Conservation (phyloP, 2,329 filamentous ascomycete genomes). For the Colletotrichum gloeosporioides region DNA sequence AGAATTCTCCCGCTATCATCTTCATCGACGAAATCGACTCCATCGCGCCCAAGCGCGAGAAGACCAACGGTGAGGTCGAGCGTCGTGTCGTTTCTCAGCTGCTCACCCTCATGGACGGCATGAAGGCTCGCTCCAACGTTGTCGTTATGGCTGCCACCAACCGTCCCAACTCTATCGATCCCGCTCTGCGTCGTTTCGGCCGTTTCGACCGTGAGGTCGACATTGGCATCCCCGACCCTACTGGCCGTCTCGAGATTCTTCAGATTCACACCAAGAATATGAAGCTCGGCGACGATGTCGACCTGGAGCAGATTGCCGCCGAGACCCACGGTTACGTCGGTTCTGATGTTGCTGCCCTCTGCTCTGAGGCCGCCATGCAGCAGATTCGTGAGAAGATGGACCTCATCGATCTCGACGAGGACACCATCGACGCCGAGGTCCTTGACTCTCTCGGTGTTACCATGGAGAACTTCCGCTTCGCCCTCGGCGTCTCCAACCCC, state of each 20-base stretch:
- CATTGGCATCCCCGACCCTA: conserved; percentile 97
- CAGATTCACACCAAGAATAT: conserved; percentile 99
- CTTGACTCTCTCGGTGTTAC: conserved; percentile 97
- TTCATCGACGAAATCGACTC: conserved; percentile 99
- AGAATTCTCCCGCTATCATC: conserved; percentile 99
- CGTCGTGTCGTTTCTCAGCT: conserved; percentile 98
- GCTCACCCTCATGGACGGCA: conserved; percentile 96
- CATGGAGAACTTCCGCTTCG: conserved; percentile 99
- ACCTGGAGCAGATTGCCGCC: conserved; percentile 93
- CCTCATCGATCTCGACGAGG: conserved; percentile 97
- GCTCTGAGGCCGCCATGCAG: conserved; percentile 99
- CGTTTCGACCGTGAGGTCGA: conserved; percentile 99
- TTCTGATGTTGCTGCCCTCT: conserved; percentile 97
- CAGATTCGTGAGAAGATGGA: conserved; percentile 99
- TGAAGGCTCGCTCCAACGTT: conserved; percentile 98
- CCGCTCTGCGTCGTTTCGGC: conserved; percentile 94
- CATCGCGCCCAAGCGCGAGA: conserved; percentile 98
- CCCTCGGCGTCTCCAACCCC: conserved; percentile 96
- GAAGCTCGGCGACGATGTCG: conserved; percentile 97
- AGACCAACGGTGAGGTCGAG: conserved; percentile 99
- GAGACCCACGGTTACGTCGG: conserved; percentile 99
- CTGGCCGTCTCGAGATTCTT: conserved; percentile 96
- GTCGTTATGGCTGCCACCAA: conserved; percentile 99
- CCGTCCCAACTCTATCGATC: conserved; percentile 97
- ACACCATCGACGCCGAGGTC: conserved; percentile 98